Conservation (phyloP, 2,329 filamentous ascomycete genomes). For the Colletotrichum shisoi region DNA sequence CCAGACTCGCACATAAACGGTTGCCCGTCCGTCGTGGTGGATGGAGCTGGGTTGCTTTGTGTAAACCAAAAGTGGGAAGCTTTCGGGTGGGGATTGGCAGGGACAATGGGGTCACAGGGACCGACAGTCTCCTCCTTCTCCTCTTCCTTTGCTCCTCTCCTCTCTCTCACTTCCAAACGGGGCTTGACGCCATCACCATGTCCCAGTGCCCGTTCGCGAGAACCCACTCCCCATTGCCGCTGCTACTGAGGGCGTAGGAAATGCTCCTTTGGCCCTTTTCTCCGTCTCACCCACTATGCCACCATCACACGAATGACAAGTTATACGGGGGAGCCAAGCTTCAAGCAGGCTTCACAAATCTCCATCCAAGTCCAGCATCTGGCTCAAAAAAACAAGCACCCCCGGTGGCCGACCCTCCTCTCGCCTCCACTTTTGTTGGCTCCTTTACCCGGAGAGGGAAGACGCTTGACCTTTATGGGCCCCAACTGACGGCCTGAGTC, state of each 20-base stretch:
- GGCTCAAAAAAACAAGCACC: conserved; percentile 2
- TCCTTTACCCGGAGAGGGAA: conserved; percentile 26
- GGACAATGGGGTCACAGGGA: conserved; percentile 15
- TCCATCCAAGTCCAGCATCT: conserved; percentile 19
- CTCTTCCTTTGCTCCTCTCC: not conserved
- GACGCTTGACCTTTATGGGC: no score
- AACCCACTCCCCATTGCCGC: conserved; percentile 7
- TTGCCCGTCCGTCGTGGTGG: conserved; percentile 17
- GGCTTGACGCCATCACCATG: conserved; percentile 31
- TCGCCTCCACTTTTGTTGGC: conserved; percentile 33
- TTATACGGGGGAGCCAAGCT: not conserved
- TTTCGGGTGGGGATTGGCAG: conserved; percentile 15
- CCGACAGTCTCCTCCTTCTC: no score
- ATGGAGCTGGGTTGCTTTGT: conserved; percentile 6
- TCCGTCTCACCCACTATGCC: not conserved
- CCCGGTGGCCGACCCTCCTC: conserved; percentile 16
- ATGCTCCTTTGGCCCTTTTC: not conserved
- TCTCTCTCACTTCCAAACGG: conserved; percentile 2
- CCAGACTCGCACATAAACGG: conserved; percentile 15
- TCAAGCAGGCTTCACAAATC: conserved; percentile 17
- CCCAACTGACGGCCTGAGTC: no score
- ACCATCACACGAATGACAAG: not conserved
- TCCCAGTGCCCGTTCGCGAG: not conserved
- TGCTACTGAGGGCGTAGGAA: not conserved
- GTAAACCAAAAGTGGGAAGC: conserved; percentile 25